Evolutionary conservation across 768 basidiomycete genomes (phyloP), one percentile per base, ranked within the genome.

Genomic region (Omphalotus guepiniiformis): DNA sequence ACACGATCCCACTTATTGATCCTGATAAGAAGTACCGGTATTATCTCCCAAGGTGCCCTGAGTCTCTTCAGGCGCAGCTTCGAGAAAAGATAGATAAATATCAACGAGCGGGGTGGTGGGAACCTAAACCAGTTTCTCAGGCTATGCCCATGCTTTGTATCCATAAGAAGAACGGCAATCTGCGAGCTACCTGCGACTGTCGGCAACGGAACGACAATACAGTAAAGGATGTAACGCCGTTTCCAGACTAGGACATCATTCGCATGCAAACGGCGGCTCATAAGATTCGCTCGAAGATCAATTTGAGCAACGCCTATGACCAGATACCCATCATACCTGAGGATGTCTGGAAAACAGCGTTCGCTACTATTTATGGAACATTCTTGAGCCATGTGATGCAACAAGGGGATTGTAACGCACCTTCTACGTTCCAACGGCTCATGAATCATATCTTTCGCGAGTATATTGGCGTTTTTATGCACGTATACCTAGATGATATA

Each of bases 401-500:
- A 49, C 58, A 59, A 37, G 62, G 60, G 1, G 58, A 64, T 35
- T 54, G 52, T 32, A 64, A 40, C n/a, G 39, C 39, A 61, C 62
- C 58, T 2, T 43, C 62, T 0, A 72, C 68, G 0, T 72, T 65
- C 44, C 69, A 71, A 47, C 35, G 58, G 0, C 47, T 71, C 0
- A 66, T 69, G 55, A 63, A 55, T 0, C 23, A 45, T 4, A 58
- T 67, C 8, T 65, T 70, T 25, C 44, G 55, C 0, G 53, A 61
- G 0, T 40, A 43, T 9, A 55, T 71, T 0, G 63, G 66, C 0
- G 15, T 30, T 8, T 66, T 62, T 44, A 39, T 70, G 2, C 58
- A 69, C 19, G 59, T 62, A 1, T 70, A 68, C 46, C 46, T 71
- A 2, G 66, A 71, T 40, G 62, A 70, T 42, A 62, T 71, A 0